Conservation (phyloP, 2,329 filamentous ascomycete genomes). For the Penicillium fuscoglaucum region DNA sequence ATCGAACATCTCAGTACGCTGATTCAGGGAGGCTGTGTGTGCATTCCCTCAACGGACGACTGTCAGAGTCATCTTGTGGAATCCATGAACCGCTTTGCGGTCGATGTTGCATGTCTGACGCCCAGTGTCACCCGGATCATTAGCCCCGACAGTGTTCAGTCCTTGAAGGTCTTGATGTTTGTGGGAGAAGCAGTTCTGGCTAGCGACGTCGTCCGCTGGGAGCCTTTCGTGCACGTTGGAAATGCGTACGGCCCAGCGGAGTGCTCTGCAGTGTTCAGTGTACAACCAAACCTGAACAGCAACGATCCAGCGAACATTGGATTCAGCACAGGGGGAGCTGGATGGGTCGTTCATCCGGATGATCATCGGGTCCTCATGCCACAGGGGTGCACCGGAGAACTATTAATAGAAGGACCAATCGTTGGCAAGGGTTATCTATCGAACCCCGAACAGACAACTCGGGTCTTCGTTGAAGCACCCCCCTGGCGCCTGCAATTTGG, state of each 20-base stretch:
- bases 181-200: constrained; percentile 25
- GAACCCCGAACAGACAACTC: not conserved
- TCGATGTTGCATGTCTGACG: not conserved
- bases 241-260: constrained; percentile 46
- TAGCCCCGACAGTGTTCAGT: not conserved
- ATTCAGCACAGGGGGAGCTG: not conserved
- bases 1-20: constrained; percentile 17
- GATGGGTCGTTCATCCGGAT: constrained; percentile 7
- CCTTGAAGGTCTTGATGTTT: constrained; percentile 23
- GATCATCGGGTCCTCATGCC: constrained; percentile 4
- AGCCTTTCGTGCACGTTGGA: constrained; percentile 34
- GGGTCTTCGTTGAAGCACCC: not conserved
- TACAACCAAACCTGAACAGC: constrained; percentile 25
- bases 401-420: constrained; percentile 2
- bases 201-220: constrained; percentile 37
- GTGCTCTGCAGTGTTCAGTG: constrained; percentile 33
- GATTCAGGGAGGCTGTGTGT: constrained; percentile 19
- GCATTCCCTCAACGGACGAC: constrained; percentile 13
- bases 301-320: constrained; percentile 3
- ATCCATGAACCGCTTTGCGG: constrained; percentile 45
- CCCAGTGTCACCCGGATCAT: not conserved
- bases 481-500: constrained; percentile 1
- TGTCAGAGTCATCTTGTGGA: constrained; percentile 43
- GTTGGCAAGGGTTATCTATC: not conserved
- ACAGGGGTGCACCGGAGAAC: constrained; percentile 2